Conservation (phyloP, 345 rosid species). For the Punica granatum region DNA sequence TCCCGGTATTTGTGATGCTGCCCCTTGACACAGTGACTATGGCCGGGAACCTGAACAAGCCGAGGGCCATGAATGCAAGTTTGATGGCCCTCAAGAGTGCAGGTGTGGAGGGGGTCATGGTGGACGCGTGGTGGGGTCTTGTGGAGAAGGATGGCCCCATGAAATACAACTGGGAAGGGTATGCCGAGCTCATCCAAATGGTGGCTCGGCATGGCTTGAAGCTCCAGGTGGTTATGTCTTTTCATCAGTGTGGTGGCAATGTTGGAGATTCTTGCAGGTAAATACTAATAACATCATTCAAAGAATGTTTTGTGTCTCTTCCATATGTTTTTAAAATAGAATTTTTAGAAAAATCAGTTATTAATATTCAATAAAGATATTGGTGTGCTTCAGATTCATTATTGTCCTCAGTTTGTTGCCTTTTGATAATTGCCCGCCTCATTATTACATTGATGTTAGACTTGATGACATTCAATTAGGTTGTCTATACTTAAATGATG, state of each 20-base stretch:
- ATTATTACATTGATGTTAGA: no score
- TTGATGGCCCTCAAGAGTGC: conserved; percentile 93
- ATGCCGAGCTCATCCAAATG: conserved; percentile 80
- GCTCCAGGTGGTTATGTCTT: conserved; percentile 92
- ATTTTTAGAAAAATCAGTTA: not conserved
- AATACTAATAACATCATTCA: not conserved
- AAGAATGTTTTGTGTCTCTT: not conserved
- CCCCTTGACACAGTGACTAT: conserved; percentile 73
- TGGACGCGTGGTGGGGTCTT: conserved; percentile 98
- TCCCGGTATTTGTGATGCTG: conserved; percentile 89
- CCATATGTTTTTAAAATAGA: not conserved
- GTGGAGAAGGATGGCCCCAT: conserved; percentile 95
- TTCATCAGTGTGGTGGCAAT: conserved; percentile 99
- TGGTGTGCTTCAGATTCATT: no score
- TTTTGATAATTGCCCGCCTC: no score
- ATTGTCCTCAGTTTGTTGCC: no score
- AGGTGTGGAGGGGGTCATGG: conserved; percentile 95
- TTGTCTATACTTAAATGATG: no score
- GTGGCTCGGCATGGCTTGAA: conserved; percentile 78
- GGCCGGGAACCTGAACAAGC: conserved; percentile 70
- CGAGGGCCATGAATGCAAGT: conserved; percentile 81
- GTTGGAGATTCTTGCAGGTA: conserved; percentile 99
- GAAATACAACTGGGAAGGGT: conserved; percentile 93
- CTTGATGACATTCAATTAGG: no score
- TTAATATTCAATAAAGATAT: no score